A percentile compares a stretch with the other conserved stretches of the same genome.
Evolutionary conservation across 352 stramenopile genomes (phyloP).

Genomic region (Globisporangium acanthophoron): DNA sequence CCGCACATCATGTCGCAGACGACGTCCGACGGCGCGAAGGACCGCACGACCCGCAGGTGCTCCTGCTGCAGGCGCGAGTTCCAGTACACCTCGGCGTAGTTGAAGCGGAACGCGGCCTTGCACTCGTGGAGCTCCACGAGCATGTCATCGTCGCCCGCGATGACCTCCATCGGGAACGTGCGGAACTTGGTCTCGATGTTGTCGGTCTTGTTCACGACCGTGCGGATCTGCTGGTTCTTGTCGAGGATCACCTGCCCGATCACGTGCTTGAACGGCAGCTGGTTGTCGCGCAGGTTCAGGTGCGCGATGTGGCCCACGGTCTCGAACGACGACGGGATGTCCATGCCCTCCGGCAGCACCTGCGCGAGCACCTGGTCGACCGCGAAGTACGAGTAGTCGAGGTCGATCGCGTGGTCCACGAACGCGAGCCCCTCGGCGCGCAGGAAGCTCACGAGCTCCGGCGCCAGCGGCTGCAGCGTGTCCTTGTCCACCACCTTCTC

Average conservation of each 20-base stretch:
- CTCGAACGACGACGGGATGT: slow-evolving; percentile 94
- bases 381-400: slow-evolving; percentile 75
- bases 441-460: slow-evolving; percentile 51
- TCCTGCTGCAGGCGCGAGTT: slow-evolving; percentile 95
- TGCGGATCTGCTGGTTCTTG: slow-evolving; percentile 94
- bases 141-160: slow-evolving; percentile 84
- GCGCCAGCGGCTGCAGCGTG: slow-evolving; percentile 40
- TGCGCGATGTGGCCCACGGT: slow-evolving; percentile 96
- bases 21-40: slow-evolving; percentile 56
- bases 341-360: slow-evolving; percentile 74
- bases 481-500: slow-evolving; percentile 54
- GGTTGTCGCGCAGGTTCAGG: slow-evolving; percentile 93
- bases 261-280: slow-evolving; percentile 94
- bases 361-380: slow-evolving; percentile 79
- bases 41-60: slow-evolving; percentile 89
- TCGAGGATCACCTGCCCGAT: slow-evolving; percentile 98
- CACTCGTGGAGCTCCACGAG: slow-evolving; percentile 91
- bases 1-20: slow-evolving; percentile 96
- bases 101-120: slow-evolving; percentile 91
- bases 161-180: slow-evolving; percentile 96
- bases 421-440: slow-evolving; percentile 51
- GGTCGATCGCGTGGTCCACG: slow-evolving; percentile 59
- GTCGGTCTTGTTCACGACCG: slow-evolving; percentile 97
- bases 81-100: slow-evolving; percentile 97
- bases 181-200: slow-evolving; percentile 94